A percentile compares a stretch with the other conserved stretches of the same genome.
phyloP scores from a whole-genome alignment of 345 rosid species.

The Crucihimalaya himalaica region DNA sequence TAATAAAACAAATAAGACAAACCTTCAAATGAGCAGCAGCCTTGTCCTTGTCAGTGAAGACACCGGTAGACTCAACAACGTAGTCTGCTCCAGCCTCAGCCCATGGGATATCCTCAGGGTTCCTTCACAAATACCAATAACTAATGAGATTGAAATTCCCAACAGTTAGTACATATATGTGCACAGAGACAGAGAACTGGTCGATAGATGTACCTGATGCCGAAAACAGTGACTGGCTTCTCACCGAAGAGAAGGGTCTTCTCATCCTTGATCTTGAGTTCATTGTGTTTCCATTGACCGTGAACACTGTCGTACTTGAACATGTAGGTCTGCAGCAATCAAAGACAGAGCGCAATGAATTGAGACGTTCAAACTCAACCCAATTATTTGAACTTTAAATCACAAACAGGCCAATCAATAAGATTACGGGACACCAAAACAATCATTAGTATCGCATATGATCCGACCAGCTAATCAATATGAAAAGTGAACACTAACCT shows the following conservation, averaged over 20 bases:
- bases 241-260: conserved; percentile 91
- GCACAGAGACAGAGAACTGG: not conserved
- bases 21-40: conserved; percentile 99
- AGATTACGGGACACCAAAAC: not conserved
- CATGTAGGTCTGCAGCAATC: conserved; percentile 74
- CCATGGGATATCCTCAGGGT: conserved; percentile 97
- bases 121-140: conserved; percentile 45
- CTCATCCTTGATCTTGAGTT: conserved; percentile 71
- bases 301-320: conserved; percentile 95
- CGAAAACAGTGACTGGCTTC: conserved; percentile 72
- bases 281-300: conserved; percentile 91
- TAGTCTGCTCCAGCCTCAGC: conserved; percentile 71
- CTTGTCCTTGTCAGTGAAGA: conserved; percentile 94
- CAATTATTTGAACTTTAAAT: not conserved
- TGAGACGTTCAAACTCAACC: not conserved
- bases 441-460: not conserved
- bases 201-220: conserved; percentile 52
- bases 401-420: not conserved
- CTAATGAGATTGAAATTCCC: not conserved
- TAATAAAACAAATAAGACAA: not conserved
- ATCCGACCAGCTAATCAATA: not conserved
- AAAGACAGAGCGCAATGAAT: not conserved
- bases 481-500: not conserved
- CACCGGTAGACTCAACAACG: conserved; percentile 87
- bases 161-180: not conserved